These are phyloP conservation scores for Quercus ilex DNA, from an alignment of 306 rosid genomes.

Conservation along the genomic window DNA sequence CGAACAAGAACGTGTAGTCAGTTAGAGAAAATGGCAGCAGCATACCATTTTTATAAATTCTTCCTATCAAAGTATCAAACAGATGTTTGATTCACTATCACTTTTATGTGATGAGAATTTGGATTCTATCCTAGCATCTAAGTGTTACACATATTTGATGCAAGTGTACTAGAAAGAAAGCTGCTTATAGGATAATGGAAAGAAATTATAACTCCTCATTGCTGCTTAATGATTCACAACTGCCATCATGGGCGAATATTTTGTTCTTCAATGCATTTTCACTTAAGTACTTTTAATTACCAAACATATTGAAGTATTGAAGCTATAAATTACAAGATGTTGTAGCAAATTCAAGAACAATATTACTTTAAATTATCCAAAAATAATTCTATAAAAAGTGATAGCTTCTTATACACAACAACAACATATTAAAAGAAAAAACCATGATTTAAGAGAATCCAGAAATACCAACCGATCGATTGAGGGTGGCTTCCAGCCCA, in stretches of 20 bases:
- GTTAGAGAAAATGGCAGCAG: too few relatives aligned
- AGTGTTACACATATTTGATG: not conserved
- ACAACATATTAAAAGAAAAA: not conserved
- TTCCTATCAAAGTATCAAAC: too few relatives aligned
- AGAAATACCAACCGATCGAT: constrained; percentile 56
- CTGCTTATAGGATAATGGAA: not conserved
- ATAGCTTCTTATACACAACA: not conserved
- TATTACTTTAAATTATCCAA: not conserved
- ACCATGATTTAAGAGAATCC: not conserved
- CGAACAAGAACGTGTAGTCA: too few relatives aligned
- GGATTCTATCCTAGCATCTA: not conserved
- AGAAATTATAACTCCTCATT: not conserved
- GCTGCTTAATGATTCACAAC: not conserved
- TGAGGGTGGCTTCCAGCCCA: constrained; percentile 50
- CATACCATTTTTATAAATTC: too few relatives aligned
- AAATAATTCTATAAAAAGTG: too few relatives aligned
- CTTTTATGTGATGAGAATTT: not conserved
- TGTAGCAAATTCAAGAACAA: not conserved
- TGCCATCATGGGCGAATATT: not conserved
- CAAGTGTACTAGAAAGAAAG: not conserved
- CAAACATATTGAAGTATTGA: not conserved
- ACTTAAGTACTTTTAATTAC: not conserved
- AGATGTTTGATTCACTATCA: not conserved
- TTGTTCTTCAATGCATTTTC: not conserved
- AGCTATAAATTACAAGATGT: not conserved